phyloP scores from a whole-genome alignment of 345 rosid genomes.

The Aegle marmelos region DNA sequence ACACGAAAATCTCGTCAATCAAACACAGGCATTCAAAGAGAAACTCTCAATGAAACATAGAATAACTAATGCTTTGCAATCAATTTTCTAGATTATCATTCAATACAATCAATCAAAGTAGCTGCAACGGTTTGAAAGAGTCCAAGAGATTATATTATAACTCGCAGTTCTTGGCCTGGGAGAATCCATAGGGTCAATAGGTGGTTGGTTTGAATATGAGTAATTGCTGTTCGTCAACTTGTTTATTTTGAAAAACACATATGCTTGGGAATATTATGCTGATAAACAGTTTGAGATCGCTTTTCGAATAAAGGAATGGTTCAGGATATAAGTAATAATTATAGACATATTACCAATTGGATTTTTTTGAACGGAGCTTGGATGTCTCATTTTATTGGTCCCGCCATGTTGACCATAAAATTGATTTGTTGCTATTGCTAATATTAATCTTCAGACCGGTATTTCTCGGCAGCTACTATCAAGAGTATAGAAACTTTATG shows the following conservation, averaged over 20 bases:
- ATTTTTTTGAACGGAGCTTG: too few species aligned
- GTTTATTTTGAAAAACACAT: constrained; percentile 13
- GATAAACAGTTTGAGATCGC: too few species aligned
- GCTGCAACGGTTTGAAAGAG: constrained; percentile 33
- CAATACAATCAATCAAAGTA: neutral
- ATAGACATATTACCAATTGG: too few species aligned
- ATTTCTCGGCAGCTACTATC: neutral
- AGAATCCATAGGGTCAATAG: constrained; percentile 39
- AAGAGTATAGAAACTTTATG: neutral
- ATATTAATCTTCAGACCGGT: neutral
- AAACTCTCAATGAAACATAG: neutral
- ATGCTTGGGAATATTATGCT: neutral
- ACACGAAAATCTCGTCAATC: neutral
- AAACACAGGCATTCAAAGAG: neutral
- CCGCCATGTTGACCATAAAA: too few species aligned
- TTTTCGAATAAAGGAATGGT: too few species aligned
- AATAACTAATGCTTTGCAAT: neutral
- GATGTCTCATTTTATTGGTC: too few species aligned
- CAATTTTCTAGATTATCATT: neutral
- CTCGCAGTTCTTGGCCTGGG: constrained; percentile 43
- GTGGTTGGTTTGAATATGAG: constrained; percentile 85
- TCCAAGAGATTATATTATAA: constrained; percentile 47
- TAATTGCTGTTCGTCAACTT: constrained; percentile 96
- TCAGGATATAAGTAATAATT: too few species aligned
- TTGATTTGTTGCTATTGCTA: too few species aligned